These are phyloP conservation scores for Colletotrichum ledebouriae DNA, from an alignment of 2,329 filamentous ascomycete genomes.

Conservation along the genomic window DNA sequence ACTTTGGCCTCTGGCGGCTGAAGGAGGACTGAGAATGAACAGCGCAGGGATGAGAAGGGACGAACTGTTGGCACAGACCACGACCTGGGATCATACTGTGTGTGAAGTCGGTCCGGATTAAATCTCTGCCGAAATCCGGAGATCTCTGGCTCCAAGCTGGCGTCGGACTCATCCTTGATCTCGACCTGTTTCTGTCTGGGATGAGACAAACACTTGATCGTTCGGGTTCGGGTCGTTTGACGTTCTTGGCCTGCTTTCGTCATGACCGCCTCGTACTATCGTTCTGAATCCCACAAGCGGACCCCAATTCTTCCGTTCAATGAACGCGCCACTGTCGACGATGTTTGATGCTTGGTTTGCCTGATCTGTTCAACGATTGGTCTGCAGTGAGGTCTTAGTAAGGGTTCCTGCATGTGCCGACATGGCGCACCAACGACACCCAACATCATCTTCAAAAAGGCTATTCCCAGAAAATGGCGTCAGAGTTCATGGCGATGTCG, in stretches of 20 bases:
- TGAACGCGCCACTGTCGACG: neutral
- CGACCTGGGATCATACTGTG: neutral
- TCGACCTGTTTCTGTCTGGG: too few species aligned
- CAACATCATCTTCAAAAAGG: neutral
- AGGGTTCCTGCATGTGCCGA: conserved; percentile 34
- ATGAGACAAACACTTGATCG: neutral
- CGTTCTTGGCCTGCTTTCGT: too few species aligned
- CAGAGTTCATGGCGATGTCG: neutral
- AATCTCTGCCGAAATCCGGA: neutral
- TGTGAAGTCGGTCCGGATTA: conserved; percentile 28
- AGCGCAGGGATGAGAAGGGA: neutral
- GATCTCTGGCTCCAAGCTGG: too few species aligned
- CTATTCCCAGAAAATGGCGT: conserved; percentile 3
- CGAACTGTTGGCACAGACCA: neutral
- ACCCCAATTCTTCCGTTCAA: neutral
- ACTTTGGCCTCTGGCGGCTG: neutral
- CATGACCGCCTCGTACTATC: too few species aligned
- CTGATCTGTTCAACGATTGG: neutral
- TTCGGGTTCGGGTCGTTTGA: neutral
- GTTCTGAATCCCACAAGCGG: too few species aligned
- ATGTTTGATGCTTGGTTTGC: neutral
- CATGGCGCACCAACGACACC: neutral
- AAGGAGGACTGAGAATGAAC: neutral
- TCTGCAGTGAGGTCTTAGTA: conserved; percentile 19
- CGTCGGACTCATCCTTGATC: too few species aligned